Percentiles rank a stretch among this genome's conserved stretches.
phyloP scores from a whole-genome alignment of 2,329 filamentous ascomycete species.

The Capronia coronata region DNA sequence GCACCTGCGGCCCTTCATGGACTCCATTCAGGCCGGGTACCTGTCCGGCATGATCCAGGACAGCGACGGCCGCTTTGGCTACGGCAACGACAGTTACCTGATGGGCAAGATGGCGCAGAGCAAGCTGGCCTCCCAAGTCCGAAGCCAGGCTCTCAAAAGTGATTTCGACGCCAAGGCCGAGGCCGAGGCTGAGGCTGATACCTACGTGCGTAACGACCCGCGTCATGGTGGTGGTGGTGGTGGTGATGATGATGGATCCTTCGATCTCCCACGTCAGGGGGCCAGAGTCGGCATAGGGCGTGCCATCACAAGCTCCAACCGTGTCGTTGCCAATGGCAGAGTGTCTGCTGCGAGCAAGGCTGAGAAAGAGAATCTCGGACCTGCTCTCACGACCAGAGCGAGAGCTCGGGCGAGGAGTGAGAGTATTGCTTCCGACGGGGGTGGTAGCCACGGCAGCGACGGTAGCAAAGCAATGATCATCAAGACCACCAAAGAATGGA shows the following conservation, averaged over 20 bases:
- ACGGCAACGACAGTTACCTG: constrained; percentile 19
- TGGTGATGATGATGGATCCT: neutral
- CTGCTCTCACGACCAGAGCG: too few species aligned
- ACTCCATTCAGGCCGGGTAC: constrained; percentile 20
- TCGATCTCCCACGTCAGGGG: constrained; percentile 16
- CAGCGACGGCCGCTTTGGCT: constrained; percentile 14
- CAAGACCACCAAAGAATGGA: constrained; percentile 20
- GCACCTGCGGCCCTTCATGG: constrained; percentile 18
- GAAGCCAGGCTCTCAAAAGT: constrained; percentile 14
- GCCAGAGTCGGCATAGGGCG: constrained; percentile 8
- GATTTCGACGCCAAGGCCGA: too few species aligned
- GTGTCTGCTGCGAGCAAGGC: constrained; percentile 1
- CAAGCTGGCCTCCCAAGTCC: constrained; percentile 9
- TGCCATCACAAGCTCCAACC: constrained; percentile 6
- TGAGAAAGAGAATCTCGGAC: neutral
- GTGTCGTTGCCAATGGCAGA: constrained; percentile 11
- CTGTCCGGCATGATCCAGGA: constrained; percentile 15
- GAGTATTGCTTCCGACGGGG: constrained; percentile 12
- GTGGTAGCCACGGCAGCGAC: constrained; percentile 13
- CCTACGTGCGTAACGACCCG: too few species aligned
- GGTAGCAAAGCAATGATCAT: constrained; percentile 21
- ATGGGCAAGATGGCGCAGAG: constrained; percentile 18
- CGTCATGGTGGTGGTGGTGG: neutral
- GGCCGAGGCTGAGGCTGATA: constrained; percentile 8
- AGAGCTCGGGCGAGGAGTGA: too few species aligned